Evolutionary conservation across 2,329 filamentous ascomycete genomes (phyloP), one percentile per base, ranked within the genome.

Genomic region (Harringtonia lauricola): DNA sequence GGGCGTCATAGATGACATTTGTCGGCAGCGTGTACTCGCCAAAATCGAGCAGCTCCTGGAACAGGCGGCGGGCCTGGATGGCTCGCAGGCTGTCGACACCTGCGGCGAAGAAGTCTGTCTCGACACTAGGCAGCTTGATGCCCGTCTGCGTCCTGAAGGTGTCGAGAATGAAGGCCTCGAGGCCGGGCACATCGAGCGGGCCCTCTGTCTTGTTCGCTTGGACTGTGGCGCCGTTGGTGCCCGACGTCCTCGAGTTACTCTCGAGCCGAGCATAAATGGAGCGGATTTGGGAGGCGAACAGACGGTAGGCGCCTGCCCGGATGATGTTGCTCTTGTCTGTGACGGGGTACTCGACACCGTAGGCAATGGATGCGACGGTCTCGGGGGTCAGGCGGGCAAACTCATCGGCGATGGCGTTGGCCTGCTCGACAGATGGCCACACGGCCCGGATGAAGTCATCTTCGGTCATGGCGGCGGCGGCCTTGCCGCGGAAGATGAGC

Each of bases 241-340:
- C 12, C 12, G 21, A 29, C 6, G 19, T 24, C 9, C 18, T 18
- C 9, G 17, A 17, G 3, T 28, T 40, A 5, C 41, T 42, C 12
- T 49, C 44, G 13, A 48, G 44, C 2, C 46, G 43, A 2, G 54
- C 50, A n/a, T 67, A 58, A 2, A 59, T 40, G 1, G 53, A 56
- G 10, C 54, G 31, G 21, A 66, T 66, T 15, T 57, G 44, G 1
- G 59, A 52, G 1, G 54, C 56, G 41, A 68, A 67, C 24, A 55
- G 49, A 6, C 48, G 30, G 43, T 67, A 64, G 2, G 64, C 60
- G 21, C 62, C 59, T 1, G 60, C 57, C 4, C 67, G 60, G 44
- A 70, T 70, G 49, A 69, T 63, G 12, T 63, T 68, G 2, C 61
- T 62, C 53, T 71, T 70, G 47, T 70, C 67, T 0, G 67, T 70